A percentile compares a stretch with the other conserved stretches of the same genome.
These are phyloP conservation scores for Thalia dealbata DNA, from an alignment of 176 grass and related monocot species.

Conservation along the genomic window DNA sequence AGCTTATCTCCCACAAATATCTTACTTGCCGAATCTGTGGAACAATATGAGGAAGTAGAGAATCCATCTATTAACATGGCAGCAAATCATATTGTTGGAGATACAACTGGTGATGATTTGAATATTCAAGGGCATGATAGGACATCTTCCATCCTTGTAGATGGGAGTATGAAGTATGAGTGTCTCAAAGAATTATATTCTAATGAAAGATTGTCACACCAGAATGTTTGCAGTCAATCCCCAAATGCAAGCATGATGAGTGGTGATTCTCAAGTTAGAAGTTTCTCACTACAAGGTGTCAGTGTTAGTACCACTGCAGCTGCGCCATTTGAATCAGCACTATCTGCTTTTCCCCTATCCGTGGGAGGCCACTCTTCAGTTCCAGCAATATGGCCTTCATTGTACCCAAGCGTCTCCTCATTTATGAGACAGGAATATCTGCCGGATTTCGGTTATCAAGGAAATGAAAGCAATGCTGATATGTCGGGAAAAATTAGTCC, in stretches of 20 bases:
- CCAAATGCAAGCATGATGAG: neutral
- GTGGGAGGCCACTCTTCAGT: slow-evolving; percentile 4
- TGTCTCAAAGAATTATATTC: slow-evolving; percentile 1
- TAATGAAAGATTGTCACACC: slow-evolving; percentile 5
- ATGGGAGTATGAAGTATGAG: slow-evolving; percentile 12
- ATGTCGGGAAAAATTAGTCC: slow-evolving; percentile 1
- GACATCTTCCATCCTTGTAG: slow-evolving; percentile 7
- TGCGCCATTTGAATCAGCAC: slow-evolving; percentile 6
- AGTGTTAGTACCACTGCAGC: neutral
- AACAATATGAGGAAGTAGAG: slow-evolving; percentile 11
- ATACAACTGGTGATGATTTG: neutral
- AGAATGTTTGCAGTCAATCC: neutral
- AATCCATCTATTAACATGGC: neutral
- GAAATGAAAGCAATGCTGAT: neutral
- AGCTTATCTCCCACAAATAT: neutral
- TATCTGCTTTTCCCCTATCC: slow-evolving; percentile 15
- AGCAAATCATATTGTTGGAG: neutral
- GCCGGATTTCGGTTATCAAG: slow-evolving; percentile 15
- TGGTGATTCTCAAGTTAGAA: neutral
- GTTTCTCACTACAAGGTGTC: neutral
- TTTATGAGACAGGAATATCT: neutral
- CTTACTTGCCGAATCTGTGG: slow-evolving; percentile 7
- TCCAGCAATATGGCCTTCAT: slow-evolving; percentile 14
- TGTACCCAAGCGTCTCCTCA: slow-evolving; percentile 7
- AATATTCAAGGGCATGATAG: slow-evolving; percentile 2